Conservation (phyloP, 345 rosid species). For the Citrus trifoliata region DNA sequence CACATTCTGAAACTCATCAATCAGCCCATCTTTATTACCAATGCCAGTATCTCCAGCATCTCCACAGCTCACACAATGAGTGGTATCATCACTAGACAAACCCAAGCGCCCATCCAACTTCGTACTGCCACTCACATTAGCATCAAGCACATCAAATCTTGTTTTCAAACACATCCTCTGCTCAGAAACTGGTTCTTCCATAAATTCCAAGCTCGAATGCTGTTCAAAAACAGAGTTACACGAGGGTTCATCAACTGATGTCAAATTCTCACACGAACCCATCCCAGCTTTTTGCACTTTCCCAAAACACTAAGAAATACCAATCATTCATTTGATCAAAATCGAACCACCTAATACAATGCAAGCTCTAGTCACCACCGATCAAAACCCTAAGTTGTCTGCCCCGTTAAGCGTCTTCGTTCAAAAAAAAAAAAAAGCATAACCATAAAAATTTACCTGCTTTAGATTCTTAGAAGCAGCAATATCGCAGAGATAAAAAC, state of each 20-base stretch:
- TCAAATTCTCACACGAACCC: conserved; percentile 29
- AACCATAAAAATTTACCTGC: conserved; percentile 8
- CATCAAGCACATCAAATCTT: conserved; percentile 21
- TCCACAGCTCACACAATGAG: conserved; percentile 12
- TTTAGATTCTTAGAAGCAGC: conserved; percentile 3
- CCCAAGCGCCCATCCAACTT: conserved; percentile 18
- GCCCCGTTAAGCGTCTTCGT: neutral
- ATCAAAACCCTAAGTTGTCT: conserved; percentile 19
- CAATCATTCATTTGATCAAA: neutral
- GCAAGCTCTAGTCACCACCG: conserved; percentile 31
- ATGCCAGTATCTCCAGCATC: neutral
- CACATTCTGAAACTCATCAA: conserved; percentile 4
- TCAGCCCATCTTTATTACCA: neutral
- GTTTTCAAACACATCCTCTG: neutral
- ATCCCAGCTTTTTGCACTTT: conserved; percentile 16
- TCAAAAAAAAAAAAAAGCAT: neutral
- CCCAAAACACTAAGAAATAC: conserved; percentile 16
- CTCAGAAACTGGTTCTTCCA: conserved; percentile 14
- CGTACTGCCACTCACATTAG: conserved; percentile 20
- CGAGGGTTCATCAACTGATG: conserved; percentile 11
- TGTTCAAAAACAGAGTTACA: conserved; percentile 19
- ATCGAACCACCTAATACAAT: conserved; percentile 19
- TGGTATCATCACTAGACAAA: conserved; percentile 16
- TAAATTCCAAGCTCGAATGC: conserved; percentile 19
- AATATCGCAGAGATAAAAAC: conserved; percentile 14